phyloP scores from a whole-genome alignment of 257 asterid species.

The Parsonsia alboflavescens region DNA sequence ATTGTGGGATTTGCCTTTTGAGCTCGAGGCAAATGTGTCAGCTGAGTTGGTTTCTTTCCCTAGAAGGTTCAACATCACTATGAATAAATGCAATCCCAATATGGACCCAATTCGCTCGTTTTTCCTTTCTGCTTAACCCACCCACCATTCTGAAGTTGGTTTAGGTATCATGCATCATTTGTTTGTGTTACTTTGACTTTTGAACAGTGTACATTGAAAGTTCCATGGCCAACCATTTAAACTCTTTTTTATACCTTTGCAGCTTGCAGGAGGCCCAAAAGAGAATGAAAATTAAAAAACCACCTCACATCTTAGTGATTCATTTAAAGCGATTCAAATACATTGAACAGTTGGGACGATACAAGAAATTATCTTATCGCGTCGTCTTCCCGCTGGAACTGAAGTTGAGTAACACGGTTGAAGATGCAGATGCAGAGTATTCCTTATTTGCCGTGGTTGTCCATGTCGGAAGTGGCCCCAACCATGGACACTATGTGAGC shows the following conservation, averaged over 20 bases:
- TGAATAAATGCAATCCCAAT: neutral
- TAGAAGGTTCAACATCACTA: too few species aligned
- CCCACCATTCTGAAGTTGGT: neutral
- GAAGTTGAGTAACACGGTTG: constrained; percentile 75
- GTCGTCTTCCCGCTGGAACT: constrained; percentile 87
- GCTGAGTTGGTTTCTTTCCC: neutral
- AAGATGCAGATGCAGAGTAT: constrained; percentile 75
- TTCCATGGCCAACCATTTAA: neutral
- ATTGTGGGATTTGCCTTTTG: neutral
- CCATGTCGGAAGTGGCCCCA: constrained; percentile 85
- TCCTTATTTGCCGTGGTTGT: constrained; percentile 77
- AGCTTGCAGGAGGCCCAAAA: constrained; percentile 94
- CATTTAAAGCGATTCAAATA: constrained; percentile 78
- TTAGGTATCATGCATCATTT: neutral
- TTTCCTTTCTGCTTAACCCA: neutral
- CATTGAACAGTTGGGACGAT: constrained; percentile 73
- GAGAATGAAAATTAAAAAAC: constrained; percentile 82
- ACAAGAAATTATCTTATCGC: constrained; percentile 75
- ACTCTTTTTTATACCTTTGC: neutral
- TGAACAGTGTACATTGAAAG: neutral
- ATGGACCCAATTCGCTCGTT: neutral
- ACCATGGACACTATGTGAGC: constrained; percentile 91
- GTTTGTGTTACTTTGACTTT: neutral
- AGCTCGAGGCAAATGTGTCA: neutral
- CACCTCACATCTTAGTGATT: constrained; percentile 77